phyloP scores from a whole-genome alignment of 805 yeast genomes.

The Lachancea sp. region DNA sequence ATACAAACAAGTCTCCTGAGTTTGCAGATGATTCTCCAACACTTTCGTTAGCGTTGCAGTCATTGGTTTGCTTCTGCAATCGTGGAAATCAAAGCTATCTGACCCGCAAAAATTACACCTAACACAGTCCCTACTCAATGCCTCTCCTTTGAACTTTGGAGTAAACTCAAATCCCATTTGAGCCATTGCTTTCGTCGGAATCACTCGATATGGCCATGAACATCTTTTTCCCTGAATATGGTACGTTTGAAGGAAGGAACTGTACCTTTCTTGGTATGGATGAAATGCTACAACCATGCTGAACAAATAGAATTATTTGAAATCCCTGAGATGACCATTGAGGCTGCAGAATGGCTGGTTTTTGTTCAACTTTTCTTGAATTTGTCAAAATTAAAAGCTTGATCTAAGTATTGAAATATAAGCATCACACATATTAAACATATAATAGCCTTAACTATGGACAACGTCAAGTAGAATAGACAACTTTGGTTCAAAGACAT shows the following conservation, averaged over 20 bases:
- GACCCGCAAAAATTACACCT: conserved; percentile 22
- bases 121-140: conserved; percentile 18
- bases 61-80: conserved; percentile 23
- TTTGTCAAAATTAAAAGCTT: not conserved
- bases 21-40: conserved; percentile 17
- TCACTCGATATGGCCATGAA: conserved; percentile 29
- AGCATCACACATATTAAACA: not conserved
- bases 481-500: too few relatives aligned
- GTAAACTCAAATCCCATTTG: conserved; percentile 24
- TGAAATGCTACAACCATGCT: conserved; percentile 2
- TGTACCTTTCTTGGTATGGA: conserved; percentile 12
- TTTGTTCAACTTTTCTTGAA: too few relatives aligned
- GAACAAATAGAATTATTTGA: not conserved
- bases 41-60: conserved; percentile 23
- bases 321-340: not conserved
- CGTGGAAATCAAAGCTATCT: conserved; percentile 16
- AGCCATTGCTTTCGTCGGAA: conserved; percentile 25
- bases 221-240: conserved; percentile 18
- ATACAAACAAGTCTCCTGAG: conserved; percentile 7
- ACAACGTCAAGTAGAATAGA: too few relatives aligned
- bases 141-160: conserved; percentile 15
- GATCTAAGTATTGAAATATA: too few relatives aligned
- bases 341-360: not conserved
- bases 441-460: too few relatives aligned
- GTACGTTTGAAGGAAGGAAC: conserved; percentile 14